These are phyloP conservation scores for Tuber calosporum DNA, from an alignment of 495 filamentous ascomycete genomes.

Conservation along the genomic window DNA sequence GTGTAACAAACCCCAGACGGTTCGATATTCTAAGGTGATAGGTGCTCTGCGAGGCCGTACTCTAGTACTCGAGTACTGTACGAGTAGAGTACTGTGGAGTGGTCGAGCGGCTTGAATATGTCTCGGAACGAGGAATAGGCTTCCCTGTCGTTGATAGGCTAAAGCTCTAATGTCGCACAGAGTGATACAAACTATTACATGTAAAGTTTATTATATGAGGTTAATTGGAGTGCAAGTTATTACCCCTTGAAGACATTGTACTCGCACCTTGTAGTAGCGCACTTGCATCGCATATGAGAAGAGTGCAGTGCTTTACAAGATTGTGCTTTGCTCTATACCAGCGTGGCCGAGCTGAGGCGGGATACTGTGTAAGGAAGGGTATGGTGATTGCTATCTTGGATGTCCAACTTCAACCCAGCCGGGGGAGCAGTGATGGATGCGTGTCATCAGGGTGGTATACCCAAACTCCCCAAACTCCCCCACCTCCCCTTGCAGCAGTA, in stretches of 20 bases:
- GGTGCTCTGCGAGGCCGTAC: no score
- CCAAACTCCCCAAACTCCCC: not conserved
- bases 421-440: not conserved
- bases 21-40: not conserved
- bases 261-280: not conserved
- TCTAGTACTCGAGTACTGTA: no score
- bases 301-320: not conserved
- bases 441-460: not conserved
- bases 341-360: not conserved
- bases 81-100: no score
- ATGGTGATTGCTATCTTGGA: not conserved
- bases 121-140: not conserved
- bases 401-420: not conserved
- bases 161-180: not conserved
- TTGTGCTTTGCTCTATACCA: not conserved
- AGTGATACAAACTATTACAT: not conserved
- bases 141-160: not conserved
- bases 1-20: not conserved
- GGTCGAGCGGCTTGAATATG: not conserved
- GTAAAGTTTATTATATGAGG: not conserved
- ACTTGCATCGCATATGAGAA: not conserved
- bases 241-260: not conserved
- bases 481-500: not conserved
- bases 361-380: not conserved
- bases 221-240: not conserved